Base-by-base conservation (phyloP, 495 filamentous ascomycete genomes). In the Neurospora sp. region DNA sequence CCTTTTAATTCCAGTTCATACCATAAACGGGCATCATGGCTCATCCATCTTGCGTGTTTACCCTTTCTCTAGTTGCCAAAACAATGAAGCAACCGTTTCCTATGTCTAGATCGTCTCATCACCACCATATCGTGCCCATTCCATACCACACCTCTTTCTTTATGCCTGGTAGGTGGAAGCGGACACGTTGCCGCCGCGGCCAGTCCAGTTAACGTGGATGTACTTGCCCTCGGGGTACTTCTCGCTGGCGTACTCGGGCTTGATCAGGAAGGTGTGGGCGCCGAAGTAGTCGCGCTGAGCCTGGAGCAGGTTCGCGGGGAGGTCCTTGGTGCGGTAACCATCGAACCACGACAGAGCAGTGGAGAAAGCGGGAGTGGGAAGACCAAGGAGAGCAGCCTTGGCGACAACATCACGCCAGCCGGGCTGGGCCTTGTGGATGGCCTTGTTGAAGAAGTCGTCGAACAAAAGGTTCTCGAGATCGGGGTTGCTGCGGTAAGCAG, bases 171-270 rank as follows among this genome's bases (percentile, higher is more conserved):
- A 99, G 74, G 96, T 98, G 69, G 94, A 97, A 76, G 96, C 96
- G 71, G 93, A 96, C 70, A 98, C 93, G 78, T 99, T 93, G 83
- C 96, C 96, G 80, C 96, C 96, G 79, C 96, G 89, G 72, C 96
- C 96, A 75, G 96, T 99, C 96, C 96, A 99, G 91, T 99, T 99
- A 79, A 98, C 95, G 88, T 99, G 96, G 82, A 96, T 95, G 82
- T 98, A 89, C 86, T 93, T 87, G 81, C 90, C 93, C 81, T 88
- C 91, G 73, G 91, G 91, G 87, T 95, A 94, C 84, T 93, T 95
- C 53, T 85, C 89, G 81, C 78, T 94, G 76, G 94, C 95, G 76
- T 77, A 82, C 85, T 98, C 93, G 53, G 96, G 93, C 93, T 98
- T 98, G 88, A 98, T 91, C 78, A 87, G 87, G 93, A 98, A 99